Base-by-base conservation (phyloP, 352 stramenopile genomes). In the Globisporangium paddicum region DNA sequence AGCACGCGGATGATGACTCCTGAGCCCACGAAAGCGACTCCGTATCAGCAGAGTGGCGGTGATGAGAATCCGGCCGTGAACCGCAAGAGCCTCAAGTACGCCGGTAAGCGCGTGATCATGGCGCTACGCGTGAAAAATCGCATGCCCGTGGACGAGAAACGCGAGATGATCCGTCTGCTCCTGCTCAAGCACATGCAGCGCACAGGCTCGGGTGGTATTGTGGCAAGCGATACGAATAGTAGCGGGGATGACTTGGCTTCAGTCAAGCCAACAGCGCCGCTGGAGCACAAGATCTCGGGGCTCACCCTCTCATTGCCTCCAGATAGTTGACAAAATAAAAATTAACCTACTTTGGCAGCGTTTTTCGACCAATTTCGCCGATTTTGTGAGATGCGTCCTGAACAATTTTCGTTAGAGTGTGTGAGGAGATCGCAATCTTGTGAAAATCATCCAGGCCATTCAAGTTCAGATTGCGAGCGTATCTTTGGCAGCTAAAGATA, bases 101-200 rank as follows among this genome's bases (percentile, higher is more conserved):
- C 74, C 30, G 80, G 72, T 23, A 87, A 89, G 59, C 76, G 76
- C 16, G 74, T 90, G 46, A 87, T 89, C 66, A 87, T 87, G 74
- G 62, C 64, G 28, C 57, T 90, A 25, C 78, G 80, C 8, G 74
- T 86, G 10, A 87, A 86, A 37, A 75, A 71, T 19, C 50, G 47
- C 2, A 66, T 90, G 45, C 60, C 67, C 0, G 59, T 69, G 18
- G 56, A 73, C 13, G 78, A 87, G 16, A 90, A 89, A 45, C 56
- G 71, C 23, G 56, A 87, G 19, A 62, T 89, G 56, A 90, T 90
- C 49, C 78, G 73, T 0, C 42, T 82, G n/a, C 34, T 86, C 40
- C 60, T 90, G 2, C 23, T 57, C 6, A 78, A 79, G 21, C 49
- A 82, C 60, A 63, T 63, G 28, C 58, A 63, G 21, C 58, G 13